phyloP scores from a whole-genome alignment of 1,284 basidiomycete species.

The Xerocomus nothofagi region DNA sequence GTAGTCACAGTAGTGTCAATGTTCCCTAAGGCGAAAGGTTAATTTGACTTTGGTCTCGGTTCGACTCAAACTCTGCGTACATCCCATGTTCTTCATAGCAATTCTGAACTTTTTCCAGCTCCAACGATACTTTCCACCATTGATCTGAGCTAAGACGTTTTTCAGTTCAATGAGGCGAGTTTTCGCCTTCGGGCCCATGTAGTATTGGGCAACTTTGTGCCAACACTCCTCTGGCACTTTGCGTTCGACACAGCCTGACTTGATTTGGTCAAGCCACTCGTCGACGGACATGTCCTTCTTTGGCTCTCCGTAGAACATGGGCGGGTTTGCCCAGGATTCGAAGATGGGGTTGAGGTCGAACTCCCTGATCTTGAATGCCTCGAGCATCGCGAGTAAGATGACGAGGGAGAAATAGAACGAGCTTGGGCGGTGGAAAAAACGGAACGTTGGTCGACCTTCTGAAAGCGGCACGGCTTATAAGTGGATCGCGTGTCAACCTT shows the following conservation, averaged over 20 bases:
- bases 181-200: slow-evolving; percentile 64
- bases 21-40: slow-evolving; percentile 48
- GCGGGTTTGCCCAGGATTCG: slow-evolving; percentile 60
- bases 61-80: slow-evolving; percentile 46
- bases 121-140: slow-evolving; percentile 74
- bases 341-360: slow-evolving; percentile 68
- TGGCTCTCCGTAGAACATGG: slow-evolving; percentile 61
- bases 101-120: slow-evolving; percentile 77
- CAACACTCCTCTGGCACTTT: slow-evolving; percentile 74
- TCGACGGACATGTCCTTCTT: slow-evolving; percentile 67
- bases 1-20: slow-evolving; percentile 57
- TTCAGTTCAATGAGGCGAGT: slow-evolving; percentile 66
- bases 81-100: slow-evolving; percentile 76
- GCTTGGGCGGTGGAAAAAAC: slow-evolving; percentile 11
- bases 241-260: slow-evolving; percentile 61
- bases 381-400: slow-evolving; percentile 46
- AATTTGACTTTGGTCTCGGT: slow-evolving; percentile 4
- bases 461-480: slow-evolving; percentile 26
- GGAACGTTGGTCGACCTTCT: slow-evolving; percentile 15
- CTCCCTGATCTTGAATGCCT: slow-evolving; percentile 72
- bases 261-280: slow-evolving; percentile 69
- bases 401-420: background rate
- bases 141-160: slow-evolving; percentile 66
- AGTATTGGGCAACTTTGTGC: slow-evolving; percentile 75
- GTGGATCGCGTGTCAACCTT: slow-evolving; percentile 31